Evolutionary conservation across 1,284 basidiomycete species (phyloP).

Genomic region (Ustilago xerochloae): DNA sequence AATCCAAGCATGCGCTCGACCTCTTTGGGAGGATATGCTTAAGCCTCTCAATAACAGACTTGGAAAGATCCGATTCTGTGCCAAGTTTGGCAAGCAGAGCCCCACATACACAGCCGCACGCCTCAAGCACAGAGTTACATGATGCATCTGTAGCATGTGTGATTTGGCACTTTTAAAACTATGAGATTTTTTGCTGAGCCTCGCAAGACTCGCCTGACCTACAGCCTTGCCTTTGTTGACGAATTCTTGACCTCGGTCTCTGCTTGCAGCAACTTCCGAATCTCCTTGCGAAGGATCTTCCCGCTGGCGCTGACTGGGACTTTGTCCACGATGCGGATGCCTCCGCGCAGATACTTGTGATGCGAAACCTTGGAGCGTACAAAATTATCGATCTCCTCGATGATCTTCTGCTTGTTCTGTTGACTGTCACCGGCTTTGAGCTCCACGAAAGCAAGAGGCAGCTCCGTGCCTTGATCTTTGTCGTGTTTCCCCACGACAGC

Average conservation of each 20-base stretch:
- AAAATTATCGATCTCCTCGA: slow-evolving; percentile 26
- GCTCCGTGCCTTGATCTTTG: slow-evolving; percentile 49
- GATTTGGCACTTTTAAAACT: no score
- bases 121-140: no score
- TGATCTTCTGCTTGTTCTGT: background rate
- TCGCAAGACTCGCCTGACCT: no score
- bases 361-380: slow-evolving; percentile 30
- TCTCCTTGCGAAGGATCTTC: slow-evolving; percentile 43
- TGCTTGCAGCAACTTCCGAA: slow-evolving; percentile 24
- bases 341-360: slow-evolving; percentile 46
- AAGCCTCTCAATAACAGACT: no score
- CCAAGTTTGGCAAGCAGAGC: no score
- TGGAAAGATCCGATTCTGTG: no score
- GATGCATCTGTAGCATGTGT: no score
- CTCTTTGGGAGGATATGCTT: no score
- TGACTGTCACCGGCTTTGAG: slow-evolving; percentile 22
- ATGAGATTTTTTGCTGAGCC: no score
- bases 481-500: slow-evolving; percentile 55
- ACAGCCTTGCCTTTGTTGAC: slow-evolving; percentile 9
- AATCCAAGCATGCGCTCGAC: no score
- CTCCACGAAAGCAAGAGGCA: slow-evolving; percentile 39
- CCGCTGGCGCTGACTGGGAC: slow-evolving; percentile 45
- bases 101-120: no score
- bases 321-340: slow-evolving; percentile 29
- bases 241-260: slow-evolving; percentile 11